Conservation (phyloP, 139 green algal genomes). For the Pleodorina starrii region DNA sequence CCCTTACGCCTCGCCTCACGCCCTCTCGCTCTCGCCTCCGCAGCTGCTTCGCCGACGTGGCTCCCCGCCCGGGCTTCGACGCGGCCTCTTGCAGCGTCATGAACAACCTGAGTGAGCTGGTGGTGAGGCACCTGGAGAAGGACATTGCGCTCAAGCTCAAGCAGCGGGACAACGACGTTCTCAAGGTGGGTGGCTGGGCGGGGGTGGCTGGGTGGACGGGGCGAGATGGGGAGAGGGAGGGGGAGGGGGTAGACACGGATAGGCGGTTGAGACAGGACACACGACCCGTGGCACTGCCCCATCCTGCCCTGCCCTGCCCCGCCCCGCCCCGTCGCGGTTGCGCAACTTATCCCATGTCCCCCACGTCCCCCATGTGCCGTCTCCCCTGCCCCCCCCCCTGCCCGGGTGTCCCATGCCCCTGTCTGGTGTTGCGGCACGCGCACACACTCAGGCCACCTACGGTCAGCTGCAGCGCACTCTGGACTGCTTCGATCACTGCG, state of each 20-base stretch:
- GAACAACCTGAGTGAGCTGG: conserved; percentile 70
- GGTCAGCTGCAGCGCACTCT: conserved; percentile 57
- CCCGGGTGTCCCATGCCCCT: too few species aligned
- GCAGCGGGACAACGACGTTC: conserved; percentile 46
- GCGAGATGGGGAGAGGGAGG: neutral
- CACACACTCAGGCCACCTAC: conserved; percentile 40
- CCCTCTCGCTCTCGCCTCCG: too few species aligned
- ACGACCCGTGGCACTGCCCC: too few species aligned
- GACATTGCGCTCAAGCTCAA: conserved; percentile 51
- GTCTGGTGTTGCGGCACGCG: too few species aligned
- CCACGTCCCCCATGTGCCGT: too few species aligned
- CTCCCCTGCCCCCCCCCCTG: too few species aligned
- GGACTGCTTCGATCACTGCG: conserved; percentile 62
- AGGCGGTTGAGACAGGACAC: too few species aligned
- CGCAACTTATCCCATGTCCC: too few species aligned
- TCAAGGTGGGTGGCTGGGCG: conserved; percentile 19
- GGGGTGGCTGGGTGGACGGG: neutral
- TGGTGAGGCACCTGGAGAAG: conserved; percentile 59
- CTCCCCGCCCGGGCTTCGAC: conserved; percentile 53
- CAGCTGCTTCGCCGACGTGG: conserved; percentile 65
- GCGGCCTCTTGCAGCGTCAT: conserved; percentile 56
- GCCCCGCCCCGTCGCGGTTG: too few species aligned
- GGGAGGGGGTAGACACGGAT: too few species aligned
- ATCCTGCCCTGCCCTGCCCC: too few species aligned
- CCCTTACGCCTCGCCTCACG: too few species aligned